Conservation (phyloP, 2,329 filamentous ascomycete species). For the Fusarium udum region DNA sequence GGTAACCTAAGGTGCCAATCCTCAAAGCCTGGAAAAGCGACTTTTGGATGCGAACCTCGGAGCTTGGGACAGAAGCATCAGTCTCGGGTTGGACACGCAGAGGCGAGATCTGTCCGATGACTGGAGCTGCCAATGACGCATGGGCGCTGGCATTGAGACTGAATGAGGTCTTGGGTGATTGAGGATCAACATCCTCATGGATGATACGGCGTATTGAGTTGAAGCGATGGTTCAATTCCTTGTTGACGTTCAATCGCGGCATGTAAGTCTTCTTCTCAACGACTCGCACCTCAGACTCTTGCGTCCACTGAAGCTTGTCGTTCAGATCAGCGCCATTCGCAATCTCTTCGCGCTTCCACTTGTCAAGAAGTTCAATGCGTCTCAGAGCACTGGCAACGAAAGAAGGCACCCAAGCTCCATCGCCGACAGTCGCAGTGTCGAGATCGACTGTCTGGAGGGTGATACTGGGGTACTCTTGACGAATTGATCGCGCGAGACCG, state of each 20-base stretch:
- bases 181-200: neutral
- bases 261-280: neutral
- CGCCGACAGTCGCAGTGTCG: neutral
- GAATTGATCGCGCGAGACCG: constrained; percentile 5
- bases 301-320: neutral
- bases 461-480: constrained; percentile 2
- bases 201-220: neutral
- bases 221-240: neutral
- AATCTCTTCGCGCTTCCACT: constrained; percentile 7
- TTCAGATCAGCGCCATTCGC: neutral
- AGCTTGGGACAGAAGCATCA: neutral
- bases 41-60: neutral
- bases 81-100: neutral
- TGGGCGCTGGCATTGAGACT: neutral
- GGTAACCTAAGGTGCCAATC: neutral
- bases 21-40: neutral
- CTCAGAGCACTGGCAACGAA: neutral
- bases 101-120: neutral
- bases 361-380: neutral
- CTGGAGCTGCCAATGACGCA: neutral
- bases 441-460: neutral
- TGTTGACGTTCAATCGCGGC: neutral
- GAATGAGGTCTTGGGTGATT: neutral
- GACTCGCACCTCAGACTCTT: constrained; percentile 1
- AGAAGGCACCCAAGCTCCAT: neutral